Evolutionary conservation across 2,329 filamentous ascomycete species (phyloP), one percentile per base, ranked within the genome.

Genomic region (Arthrocladium fulminans): DNA sequence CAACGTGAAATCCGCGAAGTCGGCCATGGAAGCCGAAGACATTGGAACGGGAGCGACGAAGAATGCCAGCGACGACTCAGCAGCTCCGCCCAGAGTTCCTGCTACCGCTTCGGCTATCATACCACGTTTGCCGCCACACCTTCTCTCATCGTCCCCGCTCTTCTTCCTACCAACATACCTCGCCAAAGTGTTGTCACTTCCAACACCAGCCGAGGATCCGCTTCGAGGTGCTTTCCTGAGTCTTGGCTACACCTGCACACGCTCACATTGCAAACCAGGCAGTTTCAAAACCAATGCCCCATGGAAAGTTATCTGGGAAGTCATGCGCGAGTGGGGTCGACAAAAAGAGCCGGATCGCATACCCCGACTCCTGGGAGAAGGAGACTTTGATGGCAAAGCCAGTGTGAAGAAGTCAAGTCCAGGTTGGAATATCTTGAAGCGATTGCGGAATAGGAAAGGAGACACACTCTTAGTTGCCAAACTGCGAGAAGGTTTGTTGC

Each of bases 261-360:
- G 90, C 59, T 94, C 86, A 58, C 92, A 98, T 65, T 88, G 88
- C 59, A 88, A 88, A 57, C 77, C 87, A 0, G 90, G 89, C 22
- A 92, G 86, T 60, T 81, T 97, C 66, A 94, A 94, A 70, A 97
- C 92, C 0, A 81, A 97, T 66, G 92, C 92, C 12, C 86, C 89
- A 0, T 98, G 88, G 88, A 73, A 73, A 3, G 81, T 87, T 0
- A 77, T 98, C 41, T 97, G 92, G 89, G 85, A 94, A 63, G 73
- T 97, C 23, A 92, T 97, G 80, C 77, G 86, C 22, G 88, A 95
- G 67, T 98, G 88, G 88, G 79, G 86, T 12, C 78, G 83, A 20
- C 88, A 94, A 62, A 85, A 83, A 59, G 75, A 79, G 0, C 88
- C 89, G 0, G 74, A 94, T 50, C 5, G 19, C 10, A 27, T 47